These are phyloP conservation scores for Pugionium cornutum DNA, from an alignment of 345 rosid species.

Conservation along the genomic window DNA sequence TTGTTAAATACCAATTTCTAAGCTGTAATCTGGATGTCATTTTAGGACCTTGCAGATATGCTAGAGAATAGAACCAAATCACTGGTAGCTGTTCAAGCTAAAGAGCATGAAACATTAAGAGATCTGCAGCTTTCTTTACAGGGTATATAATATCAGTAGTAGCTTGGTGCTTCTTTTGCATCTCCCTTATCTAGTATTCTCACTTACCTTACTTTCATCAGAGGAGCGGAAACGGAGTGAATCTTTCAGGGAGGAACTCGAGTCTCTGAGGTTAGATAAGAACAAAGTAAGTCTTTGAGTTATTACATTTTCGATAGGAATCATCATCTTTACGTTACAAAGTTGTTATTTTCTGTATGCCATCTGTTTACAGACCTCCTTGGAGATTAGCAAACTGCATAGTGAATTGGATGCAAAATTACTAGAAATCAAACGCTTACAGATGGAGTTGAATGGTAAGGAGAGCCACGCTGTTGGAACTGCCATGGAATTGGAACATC, in stretches of 20 bases:
- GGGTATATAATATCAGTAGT: slow-evolving; percentile 47
- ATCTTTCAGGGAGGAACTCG: slow-evolving; percentile 60
- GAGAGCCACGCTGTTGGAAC: slow-evolving; percentile 51
- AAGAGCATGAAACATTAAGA: slow-evolving; percentile 52
- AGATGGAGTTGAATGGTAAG: slow-evolving; percentile 53
- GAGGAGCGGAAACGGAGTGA: slow-evolving; percentile 70
- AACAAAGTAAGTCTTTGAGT: slow-evolving; percentile 49
- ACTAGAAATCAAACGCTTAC: slow-evolving; percentile 63
- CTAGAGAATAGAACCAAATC: slow-evolving; percentile 80
- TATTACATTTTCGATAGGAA: slow-evolving; percentile 1
- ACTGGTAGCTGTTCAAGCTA: slow-evolving; percentile 55
- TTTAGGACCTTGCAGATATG: slow-evolving; percentile 94
- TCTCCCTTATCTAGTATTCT: slow-evolving; percentile 32
- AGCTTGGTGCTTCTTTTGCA: slow-evolving; percentile 4
- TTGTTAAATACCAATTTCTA: slow-evolving; percentile 13
- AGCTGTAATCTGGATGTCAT: slow-evolving; percentile 46
- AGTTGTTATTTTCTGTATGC: slow-evolving; percentile 15
- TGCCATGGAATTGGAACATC: slow-evolving; percentile 37
- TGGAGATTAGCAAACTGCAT: slow-evolving; percentile 59
- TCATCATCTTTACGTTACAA: slow-evolving; percentile 18
- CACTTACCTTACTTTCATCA: slow-evolving; percentile 40
- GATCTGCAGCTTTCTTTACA: slow-evolving; percentile 54
- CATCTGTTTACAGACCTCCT: slow-evolving; percentile 45
- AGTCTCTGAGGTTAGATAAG: slow-evolving; percentile 57
- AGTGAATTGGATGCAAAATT: slow-evolving; percentile 63